Evolutionary conservation across 1,284 basidiomycete genomes (phyloP).

Genomic region (Malassezia caprae): DNA sequence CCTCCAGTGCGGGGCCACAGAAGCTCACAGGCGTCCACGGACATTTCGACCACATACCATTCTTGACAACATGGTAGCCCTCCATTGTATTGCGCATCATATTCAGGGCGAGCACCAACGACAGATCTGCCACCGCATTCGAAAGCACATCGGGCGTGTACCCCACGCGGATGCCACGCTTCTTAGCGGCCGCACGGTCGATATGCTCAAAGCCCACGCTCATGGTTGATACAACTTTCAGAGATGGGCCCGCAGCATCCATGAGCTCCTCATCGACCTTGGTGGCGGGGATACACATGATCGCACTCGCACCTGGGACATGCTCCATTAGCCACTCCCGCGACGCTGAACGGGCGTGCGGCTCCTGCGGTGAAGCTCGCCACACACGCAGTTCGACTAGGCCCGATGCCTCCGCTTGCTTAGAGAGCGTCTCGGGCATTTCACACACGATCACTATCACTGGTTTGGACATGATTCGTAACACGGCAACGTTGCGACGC

Average conservation of each 20-base stretch:
- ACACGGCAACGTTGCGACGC: background rate
- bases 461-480: constrained; percentile 2
- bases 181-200: constrained; percentile 58
- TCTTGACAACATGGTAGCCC: constrained; percentile 59
- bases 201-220: constrained; percentile 62
- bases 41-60: constrained; percentile 59
- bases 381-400: background rate
- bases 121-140: constrained; percentile 79
- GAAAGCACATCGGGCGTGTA: constrained; percentile 85
- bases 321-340: constrained; percentile 71
- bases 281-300: constrained; percentile 63
- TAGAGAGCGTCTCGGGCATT: background rate
- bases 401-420: background rate
- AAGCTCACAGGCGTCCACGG: constrained; percentile 65
- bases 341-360: constrained; percentile 52
- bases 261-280: constrained; percentile 56
- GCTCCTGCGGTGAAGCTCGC: constrained; percentile 3
- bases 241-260: constrained; percentile 49
- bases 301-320: constrained; percentile 57
- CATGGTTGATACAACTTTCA: constrained; percentile 78
- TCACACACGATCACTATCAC: constrained; percentile 2
- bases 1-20: constrained; percentile 60
- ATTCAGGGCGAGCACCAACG: constrained; percentile 81
- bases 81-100: constrained; percentile 65
- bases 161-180: constrained; percentile 64